Evolutionary conservation across 2,329 filamentous ascomycete genomes (phyloP).

Genomic region (Orbilia quercus): DNA sequence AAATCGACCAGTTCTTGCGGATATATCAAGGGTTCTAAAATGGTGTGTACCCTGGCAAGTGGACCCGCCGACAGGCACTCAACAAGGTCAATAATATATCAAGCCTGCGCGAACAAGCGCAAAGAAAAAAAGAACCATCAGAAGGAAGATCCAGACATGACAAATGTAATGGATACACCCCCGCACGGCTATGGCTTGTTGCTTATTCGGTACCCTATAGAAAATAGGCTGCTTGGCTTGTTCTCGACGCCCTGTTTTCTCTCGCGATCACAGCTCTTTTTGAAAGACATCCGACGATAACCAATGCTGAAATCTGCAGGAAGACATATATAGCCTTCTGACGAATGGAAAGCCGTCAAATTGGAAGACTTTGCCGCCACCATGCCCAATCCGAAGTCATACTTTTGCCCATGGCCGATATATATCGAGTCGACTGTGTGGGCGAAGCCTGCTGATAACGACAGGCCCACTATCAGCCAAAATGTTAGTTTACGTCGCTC

Average conservation of each 20-base stretch:
- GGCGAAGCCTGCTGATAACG: slow-evolving; percentile 26
- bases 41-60: slow-evolving; percentile 46
- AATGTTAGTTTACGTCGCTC: too few relatives aligned
- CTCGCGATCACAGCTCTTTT: slow-evolving; percentile 16
- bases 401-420: neutral
- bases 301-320: neutral
- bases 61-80: slow-evolving; percentile 9
- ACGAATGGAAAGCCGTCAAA: neutral
- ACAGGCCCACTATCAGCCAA: slow-evolving; percentile 10
- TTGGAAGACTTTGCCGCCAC: slow-evolving; percentile 8
- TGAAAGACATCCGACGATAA: slow-evolving; percentile 3
- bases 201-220: slow-evolving; percentile 7
- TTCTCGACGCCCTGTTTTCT: neutral
- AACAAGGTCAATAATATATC: slow-evolving; percentile 11
- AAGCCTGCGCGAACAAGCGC: slow-evolving; percentile 1
- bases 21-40: slow-evolving; percentile 55
- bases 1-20: slow-evolving; percentile 38
- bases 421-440: too few relatives aligned
- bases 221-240: slow-evolving; percentile 6
- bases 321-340: neutral
- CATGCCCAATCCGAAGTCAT: neutral
- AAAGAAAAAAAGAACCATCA: too few relatives aligned
- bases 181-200: slow-evolving; percentile 35
- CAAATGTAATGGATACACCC: slow-evolving; percentile 5
- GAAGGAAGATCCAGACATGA: too few relatives aligned